Conservation (phyloP, 1,139 yeast species). For the Kodamaea ohmeri region DNA sequence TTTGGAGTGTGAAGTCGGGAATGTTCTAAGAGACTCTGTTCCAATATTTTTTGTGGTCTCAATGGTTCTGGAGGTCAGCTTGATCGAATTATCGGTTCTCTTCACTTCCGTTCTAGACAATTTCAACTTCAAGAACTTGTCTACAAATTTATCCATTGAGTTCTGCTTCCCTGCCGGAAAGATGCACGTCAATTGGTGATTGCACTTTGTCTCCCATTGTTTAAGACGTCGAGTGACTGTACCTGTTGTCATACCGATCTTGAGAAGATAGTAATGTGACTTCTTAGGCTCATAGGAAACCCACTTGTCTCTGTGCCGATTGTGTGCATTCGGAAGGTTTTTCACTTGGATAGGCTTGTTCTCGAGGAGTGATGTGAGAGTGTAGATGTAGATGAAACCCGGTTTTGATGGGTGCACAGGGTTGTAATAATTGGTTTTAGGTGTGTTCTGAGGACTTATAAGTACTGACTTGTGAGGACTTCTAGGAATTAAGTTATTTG, state of each 20-base stretch:
- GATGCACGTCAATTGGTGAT: conserved; percentile 40
- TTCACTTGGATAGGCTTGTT: conserved; percentile 28
- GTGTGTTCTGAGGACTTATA: too few relatives aligned
- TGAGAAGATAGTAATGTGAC: conserved; percentile 42
- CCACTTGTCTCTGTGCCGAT: conserved; percentile 28
- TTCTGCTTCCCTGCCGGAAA: conserved; percentile 24
- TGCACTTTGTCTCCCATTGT: conserved; percentile 58
- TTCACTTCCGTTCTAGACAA: conserved; percentile 1
- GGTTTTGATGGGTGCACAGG: not conserved
- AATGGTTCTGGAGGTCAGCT: not conserved
- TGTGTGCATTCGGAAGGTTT: conserved; percentile 28
- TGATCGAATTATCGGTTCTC: too few relatives aligned
- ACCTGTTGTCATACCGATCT: conserved; percentile 57
- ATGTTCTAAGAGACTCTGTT: not conserved
- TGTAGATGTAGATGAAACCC: conserved; percentile 49
- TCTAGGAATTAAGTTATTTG: not conserved
- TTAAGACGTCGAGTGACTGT: conserved; percentile 39
- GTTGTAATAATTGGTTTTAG: too few relatives aligned
- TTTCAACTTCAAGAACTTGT: conserved; percentile 2
- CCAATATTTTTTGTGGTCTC: not conserved
- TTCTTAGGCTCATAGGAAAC: conserved; percentile 37
- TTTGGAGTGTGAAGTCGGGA: not conserved
- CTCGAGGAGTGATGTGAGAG: conserved; percentile 40
- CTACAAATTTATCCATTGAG: conserved; percentile 2
- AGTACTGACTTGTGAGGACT: too few relatives aligned